Percentiles rank a stretch among this genome's conserved stretches.
Conservation (phyloP, 139 green algal species). For the Dunaliella sp. region DNA sequence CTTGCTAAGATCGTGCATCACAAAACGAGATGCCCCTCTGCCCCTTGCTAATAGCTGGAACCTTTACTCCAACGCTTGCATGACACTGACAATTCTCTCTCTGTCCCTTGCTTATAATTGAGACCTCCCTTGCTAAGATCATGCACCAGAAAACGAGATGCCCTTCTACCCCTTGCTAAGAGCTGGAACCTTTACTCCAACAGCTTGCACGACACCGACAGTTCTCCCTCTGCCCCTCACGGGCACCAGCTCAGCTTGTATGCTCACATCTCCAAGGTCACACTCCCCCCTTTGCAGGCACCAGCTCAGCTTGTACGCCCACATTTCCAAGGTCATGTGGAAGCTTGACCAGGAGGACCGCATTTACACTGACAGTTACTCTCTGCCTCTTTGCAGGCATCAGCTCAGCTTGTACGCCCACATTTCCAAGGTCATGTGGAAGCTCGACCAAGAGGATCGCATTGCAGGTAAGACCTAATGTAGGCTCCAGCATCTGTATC, state of each 20-base stretch:
- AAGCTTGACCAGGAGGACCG: constrained; percentile 31
- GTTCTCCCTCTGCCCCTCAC: neutral
- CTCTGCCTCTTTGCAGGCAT: constrained; percentile 58
- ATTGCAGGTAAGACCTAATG: too few species aligned
- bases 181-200: neutral
- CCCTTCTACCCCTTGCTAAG: neutral
- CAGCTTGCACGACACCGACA: neutral
- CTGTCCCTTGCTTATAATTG: too few species aligned
- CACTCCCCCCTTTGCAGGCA: constrained; percentile 35
- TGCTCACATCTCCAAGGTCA: constrained; percentile 62
- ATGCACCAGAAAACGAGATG: neutral
- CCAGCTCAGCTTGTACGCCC: constrained; percentile 59
- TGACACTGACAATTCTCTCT: too few species aligned
- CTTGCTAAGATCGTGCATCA: too few species aligned
- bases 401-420: constrained; percentile 63
- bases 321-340: constrained; percentile 65
- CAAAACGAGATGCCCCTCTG: too few species aligned
- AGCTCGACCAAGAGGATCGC: constrained; percentile 29
- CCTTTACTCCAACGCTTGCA: too few species aligned
- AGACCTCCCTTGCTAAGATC: too few species aligned
- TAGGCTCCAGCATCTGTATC: too few species aligned
- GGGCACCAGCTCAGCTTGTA: constrained; percentile 64
- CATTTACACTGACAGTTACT: too few species aligned
- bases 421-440: constrained; percentile 61
- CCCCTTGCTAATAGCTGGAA: too few species aligned